Base-by-base conservation (phyloP, 306 rosid species). In the Acacia crassicarpa region DNA sequence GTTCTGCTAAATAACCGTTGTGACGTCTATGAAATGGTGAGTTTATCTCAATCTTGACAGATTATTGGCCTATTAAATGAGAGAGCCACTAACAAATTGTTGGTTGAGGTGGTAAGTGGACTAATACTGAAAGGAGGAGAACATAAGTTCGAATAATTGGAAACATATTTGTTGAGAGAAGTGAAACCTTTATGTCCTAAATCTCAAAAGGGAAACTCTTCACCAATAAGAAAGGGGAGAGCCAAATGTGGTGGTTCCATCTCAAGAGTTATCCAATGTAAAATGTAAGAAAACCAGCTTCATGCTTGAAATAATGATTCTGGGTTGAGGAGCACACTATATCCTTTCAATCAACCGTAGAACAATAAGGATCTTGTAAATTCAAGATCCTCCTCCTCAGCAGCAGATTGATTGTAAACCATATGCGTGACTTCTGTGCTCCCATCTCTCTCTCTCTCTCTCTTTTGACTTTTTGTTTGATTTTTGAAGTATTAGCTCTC, bases 231-330 rank as follows among this genome's bases (percentile, higher is more conserved):
- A 49, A 49, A 49, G 0, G n/a, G 56, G n/a, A 16, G n/a, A 49
- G 7, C 9, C 25, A n/a, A 20, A 8, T 1, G 62, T 19, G n/a
- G 1, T 9, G 25, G 62, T 54, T 54, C 22, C 3, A 67, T 32
- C 46, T 61, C 46, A 33, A 67, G 10, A 19, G 17, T 13, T 63
- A 11, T 14, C 38, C 38, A 23, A 30, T 30, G 41, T 63, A 27
- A 27, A 25, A 13, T 15, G 0, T 12, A 27, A 62, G 95, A 93
- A 85, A 97, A 72, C 90, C 63, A 85, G 94, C 97, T 92, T 88
- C 56, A 68, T 71, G 5, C 40, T 63, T 27, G 68, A 63, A 27
- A 63, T 32, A 14, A 6, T 27, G 40, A 63, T 63, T 63, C 19
- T 14, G 16, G 53, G 6, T 48, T 38, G 53, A 48, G 53, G 19